Percentiles rank a stretch among this genome's conserved stretches.
phyloP scores from a whole-genome alignment of 768 basidiomycete species.

The Tephrocybe sp. region DNA sequence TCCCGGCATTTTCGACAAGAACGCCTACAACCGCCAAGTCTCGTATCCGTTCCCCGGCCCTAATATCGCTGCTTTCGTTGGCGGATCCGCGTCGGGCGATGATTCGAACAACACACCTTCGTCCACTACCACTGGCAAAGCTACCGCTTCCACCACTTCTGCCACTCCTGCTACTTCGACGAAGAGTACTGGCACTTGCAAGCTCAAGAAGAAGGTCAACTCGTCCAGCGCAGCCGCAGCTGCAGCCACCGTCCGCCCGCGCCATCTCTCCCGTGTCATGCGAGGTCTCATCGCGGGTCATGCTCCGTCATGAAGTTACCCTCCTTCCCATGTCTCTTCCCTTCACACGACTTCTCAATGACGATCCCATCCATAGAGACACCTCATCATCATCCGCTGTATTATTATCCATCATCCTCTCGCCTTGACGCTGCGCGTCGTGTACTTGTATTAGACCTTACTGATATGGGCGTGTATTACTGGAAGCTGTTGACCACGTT shows the following conservation, averaged over 20 bases:
- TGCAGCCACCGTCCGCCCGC: slow-evolving; percentile 18
- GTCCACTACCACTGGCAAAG: background rate
- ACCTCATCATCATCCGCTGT: background rate
- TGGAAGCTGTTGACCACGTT: background rate
- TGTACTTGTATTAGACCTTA: slow-evolving; percentile 1
- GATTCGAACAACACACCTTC: background rate
- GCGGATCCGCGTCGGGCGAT: background rate
- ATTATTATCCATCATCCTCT: background rate
- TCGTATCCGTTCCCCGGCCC: slow-evolving; percentile 49
- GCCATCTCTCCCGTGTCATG: slow-evolving; percentile 31
- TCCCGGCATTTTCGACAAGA: slow-evolving; percentile 62
- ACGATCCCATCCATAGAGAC: background rate
- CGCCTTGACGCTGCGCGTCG: slow-evolving; percentile 1
- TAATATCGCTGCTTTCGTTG: slow-evolving; percentile 39
- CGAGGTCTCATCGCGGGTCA: slow-evolving; percentile 21
- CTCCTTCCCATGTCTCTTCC: background rate
- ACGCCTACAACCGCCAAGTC: slow-evolving; percentile 31
- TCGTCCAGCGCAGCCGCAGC: slow-evolving; percentile 5
- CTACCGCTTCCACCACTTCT: background rate
- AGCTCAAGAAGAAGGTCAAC: slow-evolving; percentile 18
- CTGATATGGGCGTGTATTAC: background rate
- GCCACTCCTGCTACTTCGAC: background rate
- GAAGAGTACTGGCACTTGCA: slow-evolving; percentile 15
- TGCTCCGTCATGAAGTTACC: background rate
- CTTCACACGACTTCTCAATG: background rate